Conservation (phyloP, 306 rosid genomes). For the Mimosa pudica region DNA sequence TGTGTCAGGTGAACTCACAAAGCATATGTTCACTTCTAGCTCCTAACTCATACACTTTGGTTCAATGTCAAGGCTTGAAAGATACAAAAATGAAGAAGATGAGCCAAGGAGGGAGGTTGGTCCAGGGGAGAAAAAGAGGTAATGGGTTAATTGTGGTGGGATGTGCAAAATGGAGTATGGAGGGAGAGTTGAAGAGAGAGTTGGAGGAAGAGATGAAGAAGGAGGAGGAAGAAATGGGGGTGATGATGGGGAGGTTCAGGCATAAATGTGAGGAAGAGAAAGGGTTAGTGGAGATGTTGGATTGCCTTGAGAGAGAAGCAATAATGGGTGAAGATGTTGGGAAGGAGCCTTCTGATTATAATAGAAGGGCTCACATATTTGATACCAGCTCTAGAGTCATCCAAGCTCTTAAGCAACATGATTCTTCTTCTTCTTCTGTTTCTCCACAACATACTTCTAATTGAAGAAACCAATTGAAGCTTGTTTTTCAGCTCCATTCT, state of each 20-base stretch:
- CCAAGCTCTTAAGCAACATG: slow-evolving; percentile 66
- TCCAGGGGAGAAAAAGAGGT: background rate
- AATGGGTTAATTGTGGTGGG: slow-evolving; percentile 21
- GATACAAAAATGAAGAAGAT: background rate
- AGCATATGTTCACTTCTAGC: slow-evolving; percentile 11
- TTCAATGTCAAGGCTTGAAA: slow-evolving; percentile 2
- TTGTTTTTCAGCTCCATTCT: background rate
- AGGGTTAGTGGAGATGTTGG: slow-evolving; percentile 63
- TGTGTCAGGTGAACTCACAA: slow-evolving; percentile 22
- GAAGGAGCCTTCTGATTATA: slow-evolving; percentile 67
- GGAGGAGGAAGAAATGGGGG: slow-evolving; percentile 23
- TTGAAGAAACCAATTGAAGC: background rate
- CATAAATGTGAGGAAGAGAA: slow-evolving; percentile 55
- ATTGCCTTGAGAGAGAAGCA: slow-evolving; percentile 81
- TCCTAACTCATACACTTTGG: slow-evolving; percentile 4
- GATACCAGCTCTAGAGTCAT: slow-evolving; percentile 61
- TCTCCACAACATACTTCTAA: slow-evolving; percentile 1
- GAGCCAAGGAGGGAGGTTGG: background rate
- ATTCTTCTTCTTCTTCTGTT: background rate
- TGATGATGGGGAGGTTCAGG: slow-evolving; percentile 32
- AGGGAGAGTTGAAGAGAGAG: slow-evolving; percentile 47
- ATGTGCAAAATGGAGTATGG: slow-evolving; percentile 41
- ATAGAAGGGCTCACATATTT: slow-evolving; percentile 78
- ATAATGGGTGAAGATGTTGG: slow-evolving; percentile 90
- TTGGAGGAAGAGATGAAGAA: slow-evolving; percentile 50